Conservation (phyloP, 2,329 filamentous ascomycete genomes). For the Pestalotiopsis sp. region DNA sequence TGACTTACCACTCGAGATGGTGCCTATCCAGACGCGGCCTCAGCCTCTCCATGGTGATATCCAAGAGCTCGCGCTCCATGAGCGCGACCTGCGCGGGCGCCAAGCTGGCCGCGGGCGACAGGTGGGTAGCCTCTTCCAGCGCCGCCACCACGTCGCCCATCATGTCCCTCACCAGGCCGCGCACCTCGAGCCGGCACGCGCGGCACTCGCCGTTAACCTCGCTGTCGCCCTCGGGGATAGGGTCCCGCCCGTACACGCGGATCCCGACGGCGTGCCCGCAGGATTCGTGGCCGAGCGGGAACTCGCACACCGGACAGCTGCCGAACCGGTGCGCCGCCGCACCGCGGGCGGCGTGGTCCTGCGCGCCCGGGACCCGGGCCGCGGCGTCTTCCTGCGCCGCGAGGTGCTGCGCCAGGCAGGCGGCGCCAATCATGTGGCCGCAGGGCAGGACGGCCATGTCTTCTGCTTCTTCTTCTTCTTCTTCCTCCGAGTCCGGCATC, state of each 20-base stretch:
- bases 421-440: conserved; percentile 7
- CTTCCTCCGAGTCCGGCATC: not conserved
- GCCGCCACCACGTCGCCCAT: too few species aligned
- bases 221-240: not conserved
- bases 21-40: too few species aligned
- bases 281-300: not conserved
- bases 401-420: conserved; percentile 4
- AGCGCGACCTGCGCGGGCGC: too few species aligned
- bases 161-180: not conserved
- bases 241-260: not conserved
- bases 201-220: not conserved
- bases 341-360: too few species aligned
- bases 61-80: too few species aligned
- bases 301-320: not conserved
- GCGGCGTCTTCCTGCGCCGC: too few species aligned
- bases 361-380: too few species aligned
- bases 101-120: too few species aligned
- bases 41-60: too few species aligned
- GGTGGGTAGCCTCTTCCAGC: too few species aligned
- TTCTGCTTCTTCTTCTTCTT: not conserved
- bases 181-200: not conserved
- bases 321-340: too few species aligned
- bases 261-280: not conserved
- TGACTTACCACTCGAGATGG: too few species aligned
- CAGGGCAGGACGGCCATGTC: conserved; percentile 4